Base-by-base conservation (phyloP, 306 rosid genomes). In the Aeschynomene evenia region DNA sequence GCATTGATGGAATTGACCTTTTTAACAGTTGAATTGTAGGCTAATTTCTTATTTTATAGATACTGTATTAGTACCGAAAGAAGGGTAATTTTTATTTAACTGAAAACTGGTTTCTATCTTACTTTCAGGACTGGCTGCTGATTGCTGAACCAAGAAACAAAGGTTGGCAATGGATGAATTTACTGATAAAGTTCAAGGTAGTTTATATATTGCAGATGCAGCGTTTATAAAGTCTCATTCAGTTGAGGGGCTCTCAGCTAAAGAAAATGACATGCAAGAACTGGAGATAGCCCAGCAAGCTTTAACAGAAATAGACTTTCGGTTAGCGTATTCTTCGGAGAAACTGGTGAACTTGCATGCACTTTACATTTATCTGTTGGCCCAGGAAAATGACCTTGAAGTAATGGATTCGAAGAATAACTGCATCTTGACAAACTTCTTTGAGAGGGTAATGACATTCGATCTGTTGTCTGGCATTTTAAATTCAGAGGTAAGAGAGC, bases 401-500 rank as follows among this genome's bases (percentile, higher is more conserved):
- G 80, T 80, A 50, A 70, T 84, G 85, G 81, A 75, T 29, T 49
- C 78, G 4, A 65, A 53, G 64, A 78, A 80, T 76, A 66, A 73
- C 79, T 52, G 69, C 70, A 36, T 79, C 51, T 73, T 85, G 9
- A 69, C 48, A 7, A 89, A 72, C 24, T 81, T 79, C 12, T 64
- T 85, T 73, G 95, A 83, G 75, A 85, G 82, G 80, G 85, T 85
- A 24, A 77, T 91, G 85, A 63, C 71, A 43, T 84, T 85, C 67
- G 92, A 89, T 82, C 85, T 87, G 40, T 82, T 89, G 85, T 91
- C 89, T 43, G 83, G 82, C 70, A 72, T 95, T 75, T 85, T 95
- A 63, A 89, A 85, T 76, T 85, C 89, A 12, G 99, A 91, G 89
- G 96, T 84, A 76, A 85, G 86, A 85, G 96, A 84, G 87, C 84